These are phyloP conservation scores for Kurtzmaniella natalensis DNA, from an alignment of 1,139 yeast genomes.

Conservation along the genomic window DNA sequence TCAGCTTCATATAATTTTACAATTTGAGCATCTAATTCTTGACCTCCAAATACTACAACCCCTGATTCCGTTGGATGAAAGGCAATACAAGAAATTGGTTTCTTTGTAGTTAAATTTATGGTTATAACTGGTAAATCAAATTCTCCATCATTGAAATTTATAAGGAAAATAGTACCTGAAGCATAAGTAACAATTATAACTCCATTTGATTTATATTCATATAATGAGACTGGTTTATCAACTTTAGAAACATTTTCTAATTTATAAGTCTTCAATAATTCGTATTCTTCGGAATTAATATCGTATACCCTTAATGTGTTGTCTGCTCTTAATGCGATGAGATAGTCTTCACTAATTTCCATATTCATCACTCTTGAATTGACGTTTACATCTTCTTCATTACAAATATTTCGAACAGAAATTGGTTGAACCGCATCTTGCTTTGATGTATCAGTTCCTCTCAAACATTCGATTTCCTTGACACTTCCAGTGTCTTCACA, in stretches of 20 bases:
- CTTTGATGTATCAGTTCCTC: conserved; percentile 68
- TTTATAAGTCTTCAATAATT: conserved; percentile 23
- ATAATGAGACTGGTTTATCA: conserved; percentile 33
- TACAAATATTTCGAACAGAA: conserved; percentile 36
- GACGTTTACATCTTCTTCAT: conserved; percentile 25
- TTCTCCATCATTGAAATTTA: conserved; percentile 26
- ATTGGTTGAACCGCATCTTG: conserved; percentile 55
- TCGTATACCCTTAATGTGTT: conserved; percentile 41
- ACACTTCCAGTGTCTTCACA: conserved; percentile 55
- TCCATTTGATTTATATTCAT: conserved; percentile 25
- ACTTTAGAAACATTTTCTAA: conserved; percentile 17
- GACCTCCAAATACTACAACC: conserved; percentile 68
- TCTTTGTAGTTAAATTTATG: conserved; percentile 28
- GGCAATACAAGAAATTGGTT: conserved; percentile 45
- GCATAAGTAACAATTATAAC: conserved; percentile 39
- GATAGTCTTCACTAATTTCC: conserved; percentile 25
- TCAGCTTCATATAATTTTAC: conserved; percentile 34
- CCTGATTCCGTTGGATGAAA: conserved; percentile 41
- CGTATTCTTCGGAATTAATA: conserved; percentile 18
- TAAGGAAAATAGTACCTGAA: conserved; percentile 46
- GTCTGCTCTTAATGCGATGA: conserved; percentile 40
- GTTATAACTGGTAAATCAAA: conserved; percentile 28
- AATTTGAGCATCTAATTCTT: conserved; percentile 61
- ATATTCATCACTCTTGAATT: conserved; percentile 25
- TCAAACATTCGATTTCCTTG: conserved; percentile 51